Evolutionary conservation across 768 basidiomycete genomes (phyloP), one percentile per base, ranked within the genome.

Genomic region (Cantharellus anzutake): DNA sequence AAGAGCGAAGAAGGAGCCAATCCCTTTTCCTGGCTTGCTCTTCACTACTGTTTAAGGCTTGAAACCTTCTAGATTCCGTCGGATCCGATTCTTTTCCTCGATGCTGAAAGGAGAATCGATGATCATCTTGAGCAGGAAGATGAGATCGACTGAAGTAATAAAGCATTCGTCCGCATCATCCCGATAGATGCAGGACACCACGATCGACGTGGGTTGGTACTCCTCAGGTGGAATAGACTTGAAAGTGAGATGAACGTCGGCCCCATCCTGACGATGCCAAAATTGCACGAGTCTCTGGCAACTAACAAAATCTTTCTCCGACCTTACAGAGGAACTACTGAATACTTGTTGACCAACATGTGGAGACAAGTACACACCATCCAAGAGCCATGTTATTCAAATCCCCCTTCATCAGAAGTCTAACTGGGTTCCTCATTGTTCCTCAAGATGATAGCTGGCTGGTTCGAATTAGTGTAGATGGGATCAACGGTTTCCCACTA

Each of bases 21-120:
- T 7, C 1, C 35, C 35, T 60, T 79, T 83, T 5, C 82, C 84
- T 0, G 78, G 73, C 65, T 88, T 85, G 68, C 80, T 79, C 73
- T 96, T 99, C 38, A 86, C 85, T 2, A 97, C 82, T 0, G 93
- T 96, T 59, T 80, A 84, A 0, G 94, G 94, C 57, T 83, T 78
- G 67, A 96, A 84, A 34, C 88, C 89, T 70, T 99, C 93, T 39
- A 99, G 74, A 70, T 98, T 98, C 60, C 93, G 78, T 63, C 94
- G 76, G 65, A 97, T 94, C 58, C 94, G 77, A 67, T 97, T 97
- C 76, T 94, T 97, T 75, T 97, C 94, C 70, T 96, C 91, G 53
- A 96, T 86, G 40, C 82, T 83, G 67, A 96, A 93, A 56, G 83
- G 76, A 2, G 73, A 72, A 50, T 84, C 88, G 44, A 80, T 76